Evolutionary conservation across 805 yeast genomes (phyloP), one percentile per base, ranked within the genome.

Genomic region (Pichia rugopelliculosa): DNA sequence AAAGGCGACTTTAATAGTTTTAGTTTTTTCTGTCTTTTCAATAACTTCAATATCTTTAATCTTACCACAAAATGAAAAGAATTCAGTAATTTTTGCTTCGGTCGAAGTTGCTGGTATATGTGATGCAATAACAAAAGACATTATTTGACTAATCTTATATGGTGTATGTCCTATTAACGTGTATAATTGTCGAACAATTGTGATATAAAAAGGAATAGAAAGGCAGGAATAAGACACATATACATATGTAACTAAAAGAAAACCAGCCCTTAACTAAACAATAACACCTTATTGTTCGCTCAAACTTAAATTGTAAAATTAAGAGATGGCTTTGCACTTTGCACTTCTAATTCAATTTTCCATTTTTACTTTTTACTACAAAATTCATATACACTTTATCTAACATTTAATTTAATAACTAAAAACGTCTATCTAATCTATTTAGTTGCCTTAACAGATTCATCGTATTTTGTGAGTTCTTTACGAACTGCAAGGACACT

Each of bases 401-500:
- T 30, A 30, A n/a, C 3, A 6, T 30, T 30, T n/a, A n/a, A 30
- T 30, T n/a, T n/a, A n/a, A n/a, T n/a, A n/a, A n/a, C n/a, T n/a
- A n/a, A n/a, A 15, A 8, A 21, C 4, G 15, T 30, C 8, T 12
- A 38, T 23, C 3, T 23, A 23, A 1, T 30, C 23, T 17, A 24
- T 23, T 23, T 27, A 9, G 21, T 24, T 4, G 37, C 42, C 36
- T 44, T 53, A 20, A 47, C 45, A 33, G 37, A 44, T 45, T 52
- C 45, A 8, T 48, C 58, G 15, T 56, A 61, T 42, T 60, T 62
- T 1, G 68, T 76, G 52, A 90, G 72, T 8, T 87, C 96, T 57
- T 84, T 84, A 60, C 96, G 74, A n/a, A 90, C 95, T 0, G 96
- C 96, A 59, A 90, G 72, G 2, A 91, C 98, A 47, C 87, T 82